Percentiles rank a stretch among this genome's conserved stretches.
These are phyloP conservation scores for Gautieria morchelliformis DNA, from an alignment of 768 basidiomycete genomes.

Conservation along the genomic window DNA sequence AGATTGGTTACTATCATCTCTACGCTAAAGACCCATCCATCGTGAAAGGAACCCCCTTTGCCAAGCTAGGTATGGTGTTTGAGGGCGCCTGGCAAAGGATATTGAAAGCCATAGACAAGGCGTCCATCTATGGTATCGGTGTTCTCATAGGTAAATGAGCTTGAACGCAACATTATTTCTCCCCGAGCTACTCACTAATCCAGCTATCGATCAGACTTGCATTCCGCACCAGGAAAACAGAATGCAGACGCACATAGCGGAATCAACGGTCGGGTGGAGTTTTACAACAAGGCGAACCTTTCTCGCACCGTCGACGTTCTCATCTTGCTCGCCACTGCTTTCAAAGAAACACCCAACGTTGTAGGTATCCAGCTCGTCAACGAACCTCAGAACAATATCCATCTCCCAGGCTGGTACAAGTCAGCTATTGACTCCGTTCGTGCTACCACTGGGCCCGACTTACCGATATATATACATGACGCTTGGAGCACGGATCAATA, in stretches of 20 bases:
- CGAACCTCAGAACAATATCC: conserved; percentile 42
- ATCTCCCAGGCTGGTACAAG: conserved; percentile 55
- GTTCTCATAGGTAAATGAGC: conserved; percentile 52
- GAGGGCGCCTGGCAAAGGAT: conserved; percentile 62
- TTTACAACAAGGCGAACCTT: conserved; percentile 34
- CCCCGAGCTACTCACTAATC: neutral
- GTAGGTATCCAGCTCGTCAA: conserved; percentile 52
- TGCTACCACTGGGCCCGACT: conserved; percentile 31
- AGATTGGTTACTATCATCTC: conserved; percentile 72
- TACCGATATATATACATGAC: conserved; percentile 70
- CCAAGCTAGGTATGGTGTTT: conserved; percentile 38
- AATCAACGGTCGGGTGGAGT: conserved; percentile 39
- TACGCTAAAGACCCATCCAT: conserved; percentile 50
- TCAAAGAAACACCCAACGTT: conserved; percentile 31
- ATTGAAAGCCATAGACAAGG: conserved; percentile 47
- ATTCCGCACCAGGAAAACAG: conserved; percentile 69
- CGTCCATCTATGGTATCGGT: conserved; percentile 50
- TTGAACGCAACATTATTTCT: neutral
- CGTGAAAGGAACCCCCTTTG: conserved; percentile 58
- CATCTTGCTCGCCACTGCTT: conserved; percentile 30
- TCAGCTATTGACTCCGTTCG: conserved; percentile 45
- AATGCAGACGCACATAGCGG: conserved; percentile 62
- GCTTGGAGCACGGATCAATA: conserved; percentile 67
- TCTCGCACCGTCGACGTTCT: conserved; percentile 41
- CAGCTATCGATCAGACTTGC: conserved; percentile 41